Percentiles rank a stretch among this genome's conserved stretches.
Conservation (phyloP, 1,284 basidiomycete genomes). For the Prillingera fragicola region DNA sequence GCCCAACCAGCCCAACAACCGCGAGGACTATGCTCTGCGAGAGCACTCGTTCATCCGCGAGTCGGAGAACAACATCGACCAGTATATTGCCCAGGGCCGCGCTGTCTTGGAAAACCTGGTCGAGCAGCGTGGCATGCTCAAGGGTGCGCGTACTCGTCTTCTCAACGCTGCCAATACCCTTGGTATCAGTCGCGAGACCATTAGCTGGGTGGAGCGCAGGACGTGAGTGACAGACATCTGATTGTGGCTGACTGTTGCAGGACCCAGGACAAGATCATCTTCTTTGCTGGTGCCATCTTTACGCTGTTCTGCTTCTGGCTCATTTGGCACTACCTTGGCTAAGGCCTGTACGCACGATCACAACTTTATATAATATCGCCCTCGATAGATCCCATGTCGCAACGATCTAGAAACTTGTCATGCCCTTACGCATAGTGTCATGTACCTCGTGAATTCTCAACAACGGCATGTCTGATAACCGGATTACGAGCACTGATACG, state of each 20-base stretch:
- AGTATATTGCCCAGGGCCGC: constrained; percentile 81
- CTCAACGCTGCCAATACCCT: constrained; percentile 86
- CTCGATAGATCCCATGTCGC: no score
- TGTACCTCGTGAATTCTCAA: no score
- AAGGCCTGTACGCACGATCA: no score
- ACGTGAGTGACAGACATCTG: constrained; percentile 56
- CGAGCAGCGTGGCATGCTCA: constrained; percentile 83
- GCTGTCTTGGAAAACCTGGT: constrained; percentile 83
- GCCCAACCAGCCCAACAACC: constrained; percentile 50
- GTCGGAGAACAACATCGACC: constrained; percentile 72
- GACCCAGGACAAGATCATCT: constrained; percentile 89
- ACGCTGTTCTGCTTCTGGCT: constrained; percentile 86
- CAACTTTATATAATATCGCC: no score
- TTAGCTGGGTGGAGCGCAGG: constrained; percentile 88
- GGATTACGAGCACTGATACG: no score
- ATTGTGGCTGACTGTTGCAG: constrained; percentile 49
- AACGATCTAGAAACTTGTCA: no score
- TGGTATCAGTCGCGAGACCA: constrained; percentile 83
- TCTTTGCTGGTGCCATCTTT: constrained; percentile 71
- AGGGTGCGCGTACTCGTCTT: constrained; percentile 77
- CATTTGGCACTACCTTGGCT: constrained; percentile 85
- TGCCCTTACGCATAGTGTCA: no score
- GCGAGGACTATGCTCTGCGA: constrained; percentile 70
- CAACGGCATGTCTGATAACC: no score
- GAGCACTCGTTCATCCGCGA: constrained; percentile 82